Conservation (phyloP, 1,284 basidiomycete species). For the Hortiboletus rubellus region DNA sequence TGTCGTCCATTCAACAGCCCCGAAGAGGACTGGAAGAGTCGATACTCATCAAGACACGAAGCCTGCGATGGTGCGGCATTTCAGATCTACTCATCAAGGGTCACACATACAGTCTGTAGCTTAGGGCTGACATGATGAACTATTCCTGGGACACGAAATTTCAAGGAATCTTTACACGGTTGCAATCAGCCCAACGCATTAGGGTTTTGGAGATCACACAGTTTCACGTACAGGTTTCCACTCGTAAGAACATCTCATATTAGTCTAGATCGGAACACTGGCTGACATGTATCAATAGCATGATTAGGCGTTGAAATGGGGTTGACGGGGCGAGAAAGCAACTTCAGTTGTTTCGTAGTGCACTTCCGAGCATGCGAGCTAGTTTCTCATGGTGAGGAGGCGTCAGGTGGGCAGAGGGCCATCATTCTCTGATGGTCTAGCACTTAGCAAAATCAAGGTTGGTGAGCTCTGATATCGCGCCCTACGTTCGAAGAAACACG, state of each 20-base stretch:
- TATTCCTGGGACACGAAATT: background rate
- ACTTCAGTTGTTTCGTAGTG: no score
- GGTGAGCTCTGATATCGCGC: background rate
- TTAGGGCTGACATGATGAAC: background rate
- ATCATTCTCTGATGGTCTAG: slow-evolving; percentile 16
- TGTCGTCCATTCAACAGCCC: background rate
- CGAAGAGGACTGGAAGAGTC: no score
- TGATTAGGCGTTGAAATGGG: no score
- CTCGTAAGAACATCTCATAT: no score
- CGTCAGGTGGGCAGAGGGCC: slow-evolving; percentile 17
- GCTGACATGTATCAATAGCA: no score
- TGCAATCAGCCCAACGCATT: no score
- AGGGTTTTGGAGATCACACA: no score
- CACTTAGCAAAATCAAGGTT: background rate
- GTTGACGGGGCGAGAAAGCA: no score
- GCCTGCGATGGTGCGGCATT: background rate
- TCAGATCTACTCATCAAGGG: background rate
- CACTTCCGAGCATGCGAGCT: no score
- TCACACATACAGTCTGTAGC: background rate
- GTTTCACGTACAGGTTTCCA: no score
- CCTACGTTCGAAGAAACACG: no score
- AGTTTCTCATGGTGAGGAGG: background rate
- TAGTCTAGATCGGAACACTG: no score
- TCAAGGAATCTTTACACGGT: background rate
- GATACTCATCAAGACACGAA: background rate